phyloP scores from a whole-genome alignment of 805 yeast genomes.

The Candida succiphila region DNA sequence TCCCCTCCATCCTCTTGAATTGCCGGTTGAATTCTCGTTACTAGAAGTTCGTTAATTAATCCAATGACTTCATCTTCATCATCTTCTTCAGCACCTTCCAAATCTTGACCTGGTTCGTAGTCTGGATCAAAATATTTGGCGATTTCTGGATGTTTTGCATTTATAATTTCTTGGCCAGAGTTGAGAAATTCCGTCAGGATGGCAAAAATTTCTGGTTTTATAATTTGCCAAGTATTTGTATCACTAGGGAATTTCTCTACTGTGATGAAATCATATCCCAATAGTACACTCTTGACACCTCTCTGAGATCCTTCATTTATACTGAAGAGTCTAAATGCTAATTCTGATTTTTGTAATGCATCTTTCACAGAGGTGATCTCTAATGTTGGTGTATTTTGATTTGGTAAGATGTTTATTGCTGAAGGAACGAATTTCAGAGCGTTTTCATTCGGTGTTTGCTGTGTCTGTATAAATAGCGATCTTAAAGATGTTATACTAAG shows the following conservation, averaged over 20 bases:
- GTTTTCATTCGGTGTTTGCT: constrained; percentile 77
- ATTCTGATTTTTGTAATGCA: constrained; percentile 56
- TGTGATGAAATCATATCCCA: constrained; percentile 79
- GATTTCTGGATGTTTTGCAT: constrained; percentile 23
- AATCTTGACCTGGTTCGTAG: no score
- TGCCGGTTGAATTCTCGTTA: constrained; percentile 93
- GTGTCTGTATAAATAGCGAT: constrained; percentile 63
- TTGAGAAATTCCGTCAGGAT: constrained; percentile 45
- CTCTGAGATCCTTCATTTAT: constrained; percentile 39
- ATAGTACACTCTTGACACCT: constrained; percentile 61
- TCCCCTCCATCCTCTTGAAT: constrained; percentile 99
- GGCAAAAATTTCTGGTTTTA: constrained; percentile 60
- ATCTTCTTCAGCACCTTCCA: constrained; percentile 30
- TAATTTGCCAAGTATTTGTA: constrained; percentile 37
- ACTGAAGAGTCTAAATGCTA: constrained; percentile 65
- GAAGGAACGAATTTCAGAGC: constrained; percentile 82
- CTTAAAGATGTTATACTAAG: no score
- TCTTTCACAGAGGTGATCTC: constrained; percentile 73
- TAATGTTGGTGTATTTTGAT: constrained; percentile 42
- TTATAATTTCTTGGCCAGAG: constrained; percentile 47
- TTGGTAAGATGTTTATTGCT: constrained; percentile 47
- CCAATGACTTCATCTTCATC: constrained; percentile 76
- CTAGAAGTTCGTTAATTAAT: constrained; percentile 86
- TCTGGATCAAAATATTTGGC: constrained; percentile 21
- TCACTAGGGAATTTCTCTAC: constrained; percentile 44